Conservation (phyloP, 2,329 filamentous ascomycete species). For the Ascochyta pisi region DNA sequence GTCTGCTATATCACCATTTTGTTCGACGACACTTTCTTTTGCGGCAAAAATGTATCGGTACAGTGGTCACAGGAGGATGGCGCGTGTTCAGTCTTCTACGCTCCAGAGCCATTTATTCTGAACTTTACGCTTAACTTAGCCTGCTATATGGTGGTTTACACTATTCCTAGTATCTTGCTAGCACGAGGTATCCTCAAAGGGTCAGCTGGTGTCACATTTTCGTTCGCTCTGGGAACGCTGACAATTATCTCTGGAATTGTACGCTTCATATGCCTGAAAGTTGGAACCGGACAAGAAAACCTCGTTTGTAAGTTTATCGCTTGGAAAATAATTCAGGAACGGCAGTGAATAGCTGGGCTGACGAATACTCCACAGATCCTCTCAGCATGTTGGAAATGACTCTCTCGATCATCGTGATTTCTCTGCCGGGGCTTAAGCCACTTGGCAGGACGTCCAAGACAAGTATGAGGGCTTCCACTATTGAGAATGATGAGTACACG, state of each 20-base stretch:
- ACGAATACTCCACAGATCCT: constrained; percentile 11
- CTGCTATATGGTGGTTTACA: constrained; percentile 29
- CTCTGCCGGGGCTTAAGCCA: constrained; percentile 29
- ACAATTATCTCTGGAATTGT: constrained; percentile 30
- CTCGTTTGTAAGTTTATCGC: constrained; percentile 31
- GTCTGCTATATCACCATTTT: constrained; percentile 30
- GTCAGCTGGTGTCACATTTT: constrained; percentile 23
- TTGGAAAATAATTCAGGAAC: not conserved
- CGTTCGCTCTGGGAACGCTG: constrained; percentile 26
- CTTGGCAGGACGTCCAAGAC: constrained; percentile 2
- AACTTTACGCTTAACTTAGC: constrained; percentile 34
- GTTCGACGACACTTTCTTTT: constrained; percentile 34
- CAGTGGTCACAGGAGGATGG: constrained; percentile 34
- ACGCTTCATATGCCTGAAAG: constrained; percentile 26
- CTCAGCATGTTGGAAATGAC: constrained; percentile 34
- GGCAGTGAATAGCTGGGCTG: not conserved
- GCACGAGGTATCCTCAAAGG: constrained; percentile 16
- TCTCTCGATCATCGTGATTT: constrained; percentile 33
- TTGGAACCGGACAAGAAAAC: constrained; percentile 32
- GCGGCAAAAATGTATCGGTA: constrained; percentile 23
- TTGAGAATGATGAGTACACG: not conserved
- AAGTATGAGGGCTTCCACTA: not conserved
- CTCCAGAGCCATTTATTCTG: constrained; percentile 33
- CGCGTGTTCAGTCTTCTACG: constrained; percentile 33
- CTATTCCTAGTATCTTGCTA: constrained; percentile 23